A percentile compares a stretch with the other conserved stretches of the same genome.
Conservation (phyloP, 192 early-diverging fungal species). For the Linnemannia hyalina region DNA sequence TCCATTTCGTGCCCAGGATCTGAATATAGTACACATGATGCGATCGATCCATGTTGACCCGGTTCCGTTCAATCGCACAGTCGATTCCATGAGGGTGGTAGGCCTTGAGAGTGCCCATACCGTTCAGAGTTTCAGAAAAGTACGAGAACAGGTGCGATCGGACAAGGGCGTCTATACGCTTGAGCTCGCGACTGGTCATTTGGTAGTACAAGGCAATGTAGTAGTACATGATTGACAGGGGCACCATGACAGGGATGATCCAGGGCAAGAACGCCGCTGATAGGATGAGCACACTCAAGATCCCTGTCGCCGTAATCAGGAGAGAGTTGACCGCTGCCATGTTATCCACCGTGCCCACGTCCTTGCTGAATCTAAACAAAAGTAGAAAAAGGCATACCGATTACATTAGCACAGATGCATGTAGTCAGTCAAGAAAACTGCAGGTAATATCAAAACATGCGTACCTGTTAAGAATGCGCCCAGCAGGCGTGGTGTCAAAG, state of each 20-base stretch:
- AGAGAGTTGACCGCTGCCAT: conserved; percentile 67
- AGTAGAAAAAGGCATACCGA: background rate
- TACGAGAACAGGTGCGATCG: conserved; percentile 72
- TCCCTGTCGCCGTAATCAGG: conserved; percentile 61
- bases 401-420: background rate
- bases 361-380: conserved; percentile 76
- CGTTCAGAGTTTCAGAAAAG: conserved; percentile 70
- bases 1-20: conserved; percentile 19
- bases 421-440: background rate
- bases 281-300: conserved; percentile 68
- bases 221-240: conserved; percentile 67
- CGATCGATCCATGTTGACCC: conserved; percentile 29
- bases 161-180: conserved; percentile 71
- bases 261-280: conserved; percentile 61
- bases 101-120: conserved; percentile 73
- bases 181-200: conserved; percentile 71
- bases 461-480: conserved; percentile 79
- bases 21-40: conserved; percentile 21
- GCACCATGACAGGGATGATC: conserved; percentile 63
- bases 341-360: conserved; percentile 84
- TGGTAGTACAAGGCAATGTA: conserved; percentile 68
- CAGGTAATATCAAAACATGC: background rate
- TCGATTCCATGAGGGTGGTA: conserved; percentile 66
- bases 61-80: conserved; percentile 34
- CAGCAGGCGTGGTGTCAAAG: conserved; percentile 77